A percentile compares a stretch with the other conserved stretches of the same genome.
These are phyloP conservation scores for Samsoniella hepiali DNA, from an alignment of 2,329 filamentous ascomycete species.

Conservation along the genomic window DNA sequence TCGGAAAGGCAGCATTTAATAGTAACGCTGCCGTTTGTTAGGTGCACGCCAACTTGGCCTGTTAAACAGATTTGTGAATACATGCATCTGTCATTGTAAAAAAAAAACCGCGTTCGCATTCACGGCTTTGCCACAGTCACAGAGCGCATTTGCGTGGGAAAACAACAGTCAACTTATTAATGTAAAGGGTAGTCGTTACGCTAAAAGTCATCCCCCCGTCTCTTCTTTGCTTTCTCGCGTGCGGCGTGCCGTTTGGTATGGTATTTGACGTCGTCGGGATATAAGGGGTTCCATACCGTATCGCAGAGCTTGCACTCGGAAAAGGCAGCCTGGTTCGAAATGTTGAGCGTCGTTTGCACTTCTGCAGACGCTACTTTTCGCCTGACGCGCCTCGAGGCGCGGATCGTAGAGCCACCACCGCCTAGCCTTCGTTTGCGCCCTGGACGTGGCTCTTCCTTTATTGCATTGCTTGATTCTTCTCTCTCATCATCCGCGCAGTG, in stretches of 20 bases:
- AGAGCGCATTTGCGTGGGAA: too few species aligned
- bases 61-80: too few species aligned
- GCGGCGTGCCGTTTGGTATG: constrained; percentile 40
- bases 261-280: constrained; percentile 42
- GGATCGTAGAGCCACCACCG: neutral
- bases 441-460: neutral
- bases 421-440: constrained; percentile 5
- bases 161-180: neutral
- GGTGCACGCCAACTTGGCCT: too few species aligned
- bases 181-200: constrained; percentile 1
- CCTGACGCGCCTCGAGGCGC: constrained; percentile 17
- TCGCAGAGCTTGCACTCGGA: constrained; percentile 43
- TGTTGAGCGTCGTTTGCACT: constrained; percentile 44
- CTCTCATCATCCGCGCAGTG: neutral
- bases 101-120: too few species aligned
- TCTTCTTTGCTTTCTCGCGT: constrained; percentile 29
- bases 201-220: constrained; percentile 14
- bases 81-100: too few species aligned
- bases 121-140: too few species aligned
- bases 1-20: too few species aligned
- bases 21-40: too few species aligned
- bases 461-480: neutral
- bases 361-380: constrained; percentile 20
- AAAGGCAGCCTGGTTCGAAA: constrained; percentile 41
- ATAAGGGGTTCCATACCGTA: constrained; percentile 43